phyloP scores from a whole-genome alignment of 169 alveolate genomes.

The Eimeria acervulina region DNA sequence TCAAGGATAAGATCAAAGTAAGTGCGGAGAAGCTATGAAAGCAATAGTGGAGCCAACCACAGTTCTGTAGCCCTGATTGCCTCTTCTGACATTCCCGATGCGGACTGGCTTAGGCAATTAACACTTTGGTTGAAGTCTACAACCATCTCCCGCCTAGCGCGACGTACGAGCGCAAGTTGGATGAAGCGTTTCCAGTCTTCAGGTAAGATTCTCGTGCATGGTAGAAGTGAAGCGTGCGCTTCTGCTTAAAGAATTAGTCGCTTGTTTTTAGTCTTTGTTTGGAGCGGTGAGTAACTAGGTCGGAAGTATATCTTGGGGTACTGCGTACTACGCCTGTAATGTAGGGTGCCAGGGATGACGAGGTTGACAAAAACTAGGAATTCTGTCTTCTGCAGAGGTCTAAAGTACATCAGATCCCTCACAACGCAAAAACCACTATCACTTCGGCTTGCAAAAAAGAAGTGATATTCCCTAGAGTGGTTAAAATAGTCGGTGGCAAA shows the following conservation, averaged over 20 bases:
- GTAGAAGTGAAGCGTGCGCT: neutral
- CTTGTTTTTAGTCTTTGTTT: neutral
- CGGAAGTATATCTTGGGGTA: neutral
- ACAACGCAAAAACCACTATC: slow-evolving; percentile 80
- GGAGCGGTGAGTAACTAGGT: neutral
- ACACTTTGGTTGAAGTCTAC: slow-evolving; percentile 82
- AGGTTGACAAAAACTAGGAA: slow-evolving; percentile 55
- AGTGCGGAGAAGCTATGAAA: neutral
- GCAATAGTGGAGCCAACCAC: neutral
- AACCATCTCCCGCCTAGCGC: slow-evolving; percentile 84
- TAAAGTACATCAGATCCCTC: slow-evolving; percentile 78
- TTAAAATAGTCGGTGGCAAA: neutral
- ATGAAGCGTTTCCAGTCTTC: slow-evolving; percentile 83
- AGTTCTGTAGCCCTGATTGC: neutral
- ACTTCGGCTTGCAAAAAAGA: slow-evolving; percentile 66
- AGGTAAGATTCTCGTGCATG: slow-evolving; percentile 51
- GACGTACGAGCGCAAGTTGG: slow-evolving; percentile 68
- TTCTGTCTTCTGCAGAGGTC: slow-evolving; percentile 72
- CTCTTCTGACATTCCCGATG: neutral
- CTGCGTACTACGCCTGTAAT: neutral
- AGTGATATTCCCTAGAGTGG: neutral
- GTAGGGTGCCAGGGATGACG: slow-evolving; percentile 73
- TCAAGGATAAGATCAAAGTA: slow-evolving; percentile 80
- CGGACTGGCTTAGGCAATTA: slow-evolving; percentile 77
- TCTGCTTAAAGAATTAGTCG: too few species aligned